These are phyloP conservation scores for Macrocybe gigantea DNA, from an alignment of 768 basidiomycete species.

Conservation along the genomic window DNA sequence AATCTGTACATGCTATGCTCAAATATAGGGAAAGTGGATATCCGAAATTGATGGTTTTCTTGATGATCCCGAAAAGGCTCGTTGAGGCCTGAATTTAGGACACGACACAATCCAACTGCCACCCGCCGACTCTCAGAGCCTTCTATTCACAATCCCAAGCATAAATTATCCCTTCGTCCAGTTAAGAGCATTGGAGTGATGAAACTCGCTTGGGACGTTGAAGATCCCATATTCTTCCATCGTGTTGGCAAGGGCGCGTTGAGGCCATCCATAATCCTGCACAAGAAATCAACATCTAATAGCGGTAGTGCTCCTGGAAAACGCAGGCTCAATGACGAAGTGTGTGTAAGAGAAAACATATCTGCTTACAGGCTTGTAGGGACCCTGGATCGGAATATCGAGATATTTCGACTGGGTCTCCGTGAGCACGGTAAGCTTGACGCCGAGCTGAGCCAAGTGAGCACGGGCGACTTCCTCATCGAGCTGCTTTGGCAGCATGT, in stretches of 20 bases:
- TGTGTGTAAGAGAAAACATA: neutral
- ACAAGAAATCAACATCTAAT: conserved; percentile 27
- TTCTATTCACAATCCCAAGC: conserved; percentile 19
- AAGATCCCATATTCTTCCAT: conserved; percentile 55
- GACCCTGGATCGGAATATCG: conserved; percentile 79
- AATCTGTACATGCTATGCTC: too few species aligned
- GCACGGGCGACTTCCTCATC: conserved; percentile 99
- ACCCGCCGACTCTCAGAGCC: conserved; percentile 14
- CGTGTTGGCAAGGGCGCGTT: conserved; percentile 66
- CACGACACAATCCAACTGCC: conserved; percentile 11
- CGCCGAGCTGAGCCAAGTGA: conserved; percentile 85
- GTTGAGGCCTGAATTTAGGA: conserved; percentile 46
- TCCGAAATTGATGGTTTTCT: too few species aligned
- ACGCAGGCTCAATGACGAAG: neutral
- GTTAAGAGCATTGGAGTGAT: conserved; percentile 38
- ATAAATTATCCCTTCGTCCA: conserved; percentile 30
- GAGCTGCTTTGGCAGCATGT: conserved; percentile 97
- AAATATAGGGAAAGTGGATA: too few species aligned
- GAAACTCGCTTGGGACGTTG: conserved; percentile 54
- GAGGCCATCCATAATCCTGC: conserved; percentile 55
- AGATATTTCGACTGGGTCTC: conserved; percentile 83
- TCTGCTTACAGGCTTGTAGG: conserved; percentile 45
- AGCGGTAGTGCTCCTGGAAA: conserved; percentile 35
- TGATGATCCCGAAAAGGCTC: conserved; percentile 26
- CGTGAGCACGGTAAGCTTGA: conserved; percentile 82